A percentile compares a stretch with the other conserved stretches of the same genome.
Conservation (phyloP, 495 filamentous ascomycete genomes). For the Acidomyces sp. region DNA sequence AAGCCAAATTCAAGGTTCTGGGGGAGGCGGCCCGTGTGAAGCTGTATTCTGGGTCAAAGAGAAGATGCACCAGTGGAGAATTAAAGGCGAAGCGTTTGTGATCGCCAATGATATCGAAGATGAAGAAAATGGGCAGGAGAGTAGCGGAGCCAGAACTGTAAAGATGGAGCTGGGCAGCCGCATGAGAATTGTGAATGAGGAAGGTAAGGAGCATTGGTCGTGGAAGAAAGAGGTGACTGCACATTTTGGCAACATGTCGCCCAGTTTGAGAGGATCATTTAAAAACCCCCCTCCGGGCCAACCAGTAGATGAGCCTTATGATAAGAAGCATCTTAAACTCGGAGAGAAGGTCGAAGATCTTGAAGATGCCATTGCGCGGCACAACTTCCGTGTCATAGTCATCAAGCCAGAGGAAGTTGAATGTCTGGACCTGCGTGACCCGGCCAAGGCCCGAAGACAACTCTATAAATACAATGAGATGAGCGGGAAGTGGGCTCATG, state of each 20-base stretch:
- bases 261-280: slow-evolving; percentile 52
- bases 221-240: slow-evolving; percentile 66
- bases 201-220: slow-evolving; percentile 28
- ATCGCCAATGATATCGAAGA: slow-evolving; percentile 42
- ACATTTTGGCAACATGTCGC: slow-evolving; percentile 78
- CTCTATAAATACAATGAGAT: slow-evolving; percentile 45
- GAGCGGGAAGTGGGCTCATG: slow-evolving; percentile 53
- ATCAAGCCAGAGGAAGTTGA: slow-evolving; percentile 74
- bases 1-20: slow-evolving; percentile 36
- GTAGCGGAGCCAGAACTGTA: slow-evolving; percentile 35
- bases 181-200: slow-evolving; percentile 30
- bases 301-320: slow-evolving; percentile 34
- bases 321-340: slow-evolving; percentile 41
- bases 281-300: slow-evolving; percentile 61
- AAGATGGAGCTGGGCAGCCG: slow-evolving; percentile 33
- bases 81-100: slow-evolving; percentile 57
- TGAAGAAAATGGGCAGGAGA: slow-evolving; percentile 28
- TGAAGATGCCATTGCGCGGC: slow-evolving; percentile 52
- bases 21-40: slow-evolving; percentile 60
- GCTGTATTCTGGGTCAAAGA: slow-evolving; percentile 71
- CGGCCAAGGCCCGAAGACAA: slow-evolving; percentile 50
- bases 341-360: slow-evolving; percentile 59
- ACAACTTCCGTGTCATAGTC: slow-evolving; percentile 75
- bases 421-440: slow-evolving; percentile 56
- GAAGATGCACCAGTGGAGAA: slow-evolving; percentile 65